phyloP scores from a whole-genome alignment of 1,284 basidiomycete genomes.

The Paramarasmius palmivorus region DNA sequence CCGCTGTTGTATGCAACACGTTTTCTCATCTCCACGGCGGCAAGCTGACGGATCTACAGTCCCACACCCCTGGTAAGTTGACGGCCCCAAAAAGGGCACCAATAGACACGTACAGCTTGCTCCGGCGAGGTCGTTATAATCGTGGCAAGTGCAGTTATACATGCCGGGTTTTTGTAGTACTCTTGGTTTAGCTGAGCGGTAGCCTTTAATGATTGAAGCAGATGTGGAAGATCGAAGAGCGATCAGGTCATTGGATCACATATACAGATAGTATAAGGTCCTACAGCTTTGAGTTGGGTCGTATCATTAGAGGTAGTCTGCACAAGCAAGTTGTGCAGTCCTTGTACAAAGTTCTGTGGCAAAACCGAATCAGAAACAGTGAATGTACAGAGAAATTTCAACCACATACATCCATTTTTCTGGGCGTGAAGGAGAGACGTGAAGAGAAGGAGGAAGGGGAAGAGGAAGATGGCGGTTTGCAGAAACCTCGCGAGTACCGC shows the following conservation, averaged over 20 bases:
- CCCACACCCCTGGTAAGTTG: slow-evolving; percentile 12
- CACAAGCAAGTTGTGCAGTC: slow-evolving; percentile 81
- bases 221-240: slow-evolving; percentile 1
- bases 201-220: slow-evolving; percentile 53
- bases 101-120: slow-evolving; percentile 50
- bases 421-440: slow-evolving; percentile 20
- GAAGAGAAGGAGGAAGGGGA: slow-evolving; percentile 9
- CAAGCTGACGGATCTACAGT: slow-evolving; percentile 89
- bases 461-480: slow-evolving; percentile 6
- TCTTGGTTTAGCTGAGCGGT: slow-evolving; percentile 90
- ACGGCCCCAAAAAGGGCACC: too few relatives aligned
- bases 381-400: slow-evolving; percentile 7
- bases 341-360: slow-evolving; percentile 72
- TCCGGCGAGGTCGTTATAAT: slow-evolving; percentile 88
- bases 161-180: slow-evolving; percentile 89
- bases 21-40: slow-evolving; percentile 98
- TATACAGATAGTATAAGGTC: slow-evolving; percentile 34
- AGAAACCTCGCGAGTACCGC: background rate
- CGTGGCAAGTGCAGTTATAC: slow-evolving; percentile 89
- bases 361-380: slow-evolving; percentile 10
- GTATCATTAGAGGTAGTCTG: slow-evolving; percentile 90
- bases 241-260: slow-evolving; percentile 11
- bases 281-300: slow-evolving; percentile 81
- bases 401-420: slow-evolving; percentile 29
- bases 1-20: slow-evolving; percentile 82